A percentile compares a stretch with the other conserved stretches of the same genome.
Evolutionary conservation across 331 rosid species (phyloP).

Genomic region (Quercus phellos): DNA sequence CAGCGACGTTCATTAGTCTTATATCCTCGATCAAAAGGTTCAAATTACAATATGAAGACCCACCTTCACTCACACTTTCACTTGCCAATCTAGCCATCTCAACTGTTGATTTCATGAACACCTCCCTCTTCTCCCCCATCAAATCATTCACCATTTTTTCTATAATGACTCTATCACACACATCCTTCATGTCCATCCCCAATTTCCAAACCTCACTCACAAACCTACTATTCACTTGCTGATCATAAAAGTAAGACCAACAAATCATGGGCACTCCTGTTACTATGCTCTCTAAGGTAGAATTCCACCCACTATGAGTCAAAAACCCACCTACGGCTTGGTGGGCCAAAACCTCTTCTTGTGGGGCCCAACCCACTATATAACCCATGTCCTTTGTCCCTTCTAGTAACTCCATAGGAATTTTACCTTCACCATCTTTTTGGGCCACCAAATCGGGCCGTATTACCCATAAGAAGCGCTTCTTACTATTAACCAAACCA

Average conservation of each 20-base stretch:
- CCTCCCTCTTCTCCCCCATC: conserved; percentile 22
- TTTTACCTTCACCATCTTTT: not conserved
- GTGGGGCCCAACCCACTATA: conserved; percentile 34
- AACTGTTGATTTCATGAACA: conserved; percentile 14
- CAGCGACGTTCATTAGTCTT: not conserved
- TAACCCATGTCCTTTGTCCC: conserved; percentile 18
- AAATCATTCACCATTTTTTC: conserved; percentile 28
- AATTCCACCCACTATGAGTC: conserved; percentile 45
- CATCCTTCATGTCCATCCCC: conserved; percentile 33
- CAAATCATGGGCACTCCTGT: conserved; percentile 37
- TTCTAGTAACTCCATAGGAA: conserved; percentile 1
- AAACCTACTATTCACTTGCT: conserved; percentile 28
- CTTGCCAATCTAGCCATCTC: conserved; percentile 17
- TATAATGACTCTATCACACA: conserved; percentile 11
- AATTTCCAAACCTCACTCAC: conserved; percentile 35
- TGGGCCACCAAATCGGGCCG: conserved; percentile 14
- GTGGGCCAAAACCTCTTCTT: conserved; percentile 33
- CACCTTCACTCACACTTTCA: conserved; percentile 15
- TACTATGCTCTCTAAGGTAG: conserved; percentile 32
- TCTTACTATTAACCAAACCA: conserved; percentile 45
- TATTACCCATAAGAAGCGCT: conserved; percentile 51
- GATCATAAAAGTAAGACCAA: conserved; percentile 20
- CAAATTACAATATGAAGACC: conserved; percentile 23
- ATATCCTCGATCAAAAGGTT: conserved; percentile 6
- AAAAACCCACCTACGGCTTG: conserved; percentile 29